A percentile compares a stretch with the other conserved stretches of the same genome.
phyloP scores from a whole-genome alignment of 495 filamentous ascomycete species.

The Penicillium dipodomyicola region DNA sequence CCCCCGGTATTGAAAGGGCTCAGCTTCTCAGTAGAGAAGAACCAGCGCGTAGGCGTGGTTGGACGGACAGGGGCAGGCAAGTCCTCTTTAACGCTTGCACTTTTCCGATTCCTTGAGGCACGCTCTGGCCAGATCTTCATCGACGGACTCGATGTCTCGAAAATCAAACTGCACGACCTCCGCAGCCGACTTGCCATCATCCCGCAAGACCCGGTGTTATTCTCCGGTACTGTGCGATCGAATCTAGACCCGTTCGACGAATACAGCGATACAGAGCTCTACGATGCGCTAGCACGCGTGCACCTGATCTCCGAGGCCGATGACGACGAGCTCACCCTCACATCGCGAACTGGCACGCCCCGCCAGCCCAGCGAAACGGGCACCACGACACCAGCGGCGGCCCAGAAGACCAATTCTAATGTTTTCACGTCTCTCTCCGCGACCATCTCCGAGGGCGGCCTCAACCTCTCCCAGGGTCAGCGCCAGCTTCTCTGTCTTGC shows the following conservation, averaged over 20 bases:
- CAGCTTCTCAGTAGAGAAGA: slow-evolving; percentile 64
- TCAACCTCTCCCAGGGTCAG: slow-evolving; percentile 84
- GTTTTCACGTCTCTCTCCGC: slow-evolving; percentile 59
- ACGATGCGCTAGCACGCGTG: slow-evolving; percentile 72
- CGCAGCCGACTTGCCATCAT: slow-evolving; percentile 79
- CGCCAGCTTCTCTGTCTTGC: slow-evolving; percentile 86
- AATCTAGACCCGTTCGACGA: slow-evolving; percentile 82
- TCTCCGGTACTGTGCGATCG: slow-evolving; percentile 77
- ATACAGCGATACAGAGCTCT: slow-evolving; percentile 67
- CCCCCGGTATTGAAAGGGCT: slow-evolving; percentile 74
- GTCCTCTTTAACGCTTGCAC: slow-evolving; percentile 74
- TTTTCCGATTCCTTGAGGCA: slow-evolving; percentile 82
- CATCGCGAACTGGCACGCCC: slow-evolving; percentile 32
- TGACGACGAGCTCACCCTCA: slow-evolving; percentile 37
- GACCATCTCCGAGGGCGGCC: slow-evolving; percentile 69
- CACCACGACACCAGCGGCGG: slow-evolving; percentile 26
- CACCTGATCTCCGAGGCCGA: slow-evolving; percentile 57
- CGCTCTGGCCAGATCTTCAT: slow-evolving; percentile 67
- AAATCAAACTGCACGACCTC: slow-evolving; percentile 69
- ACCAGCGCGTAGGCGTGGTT: slow-evolving; percentile 78
- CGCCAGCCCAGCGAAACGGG: slow-evolving; percentile 21
- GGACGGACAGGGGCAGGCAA: slow-evolving; percentile 88
- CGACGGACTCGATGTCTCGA: slow-evolving; percentile 74
- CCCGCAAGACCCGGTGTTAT: slow-evolving; percentile 82
- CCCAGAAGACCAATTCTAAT: slow-evolving; percentile 54